Evolutionary conservation across 1,284 basidiomycete species (phyloP).

Genomic region (Blastosporella zonata): DNA sequence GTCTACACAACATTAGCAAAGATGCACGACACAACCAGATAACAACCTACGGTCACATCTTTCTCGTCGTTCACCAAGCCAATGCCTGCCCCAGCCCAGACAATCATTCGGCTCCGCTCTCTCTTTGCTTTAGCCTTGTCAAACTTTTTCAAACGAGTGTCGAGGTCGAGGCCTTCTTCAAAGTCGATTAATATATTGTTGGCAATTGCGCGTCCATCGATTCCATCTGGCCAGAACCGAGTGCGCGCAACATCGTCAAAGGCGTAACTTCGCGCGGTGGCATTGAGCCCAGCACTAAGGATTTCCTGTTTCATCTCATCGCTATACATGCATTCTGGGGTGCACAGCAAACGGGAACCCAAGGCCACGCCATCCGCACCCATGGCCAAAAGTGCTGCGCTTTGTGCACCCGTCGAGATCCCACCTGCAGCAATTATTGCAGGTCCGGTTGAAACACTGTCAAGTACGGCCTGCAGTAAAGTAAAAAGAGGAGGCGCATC

Average conservation of each 20-base stretch:
- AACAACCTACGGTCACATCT: constrained; percentile 11
- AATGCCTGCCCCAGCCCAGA: constrained; percentile 35
- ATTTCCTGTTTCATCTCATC: constrained; percentile 44
- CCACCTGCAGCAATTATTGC: constrained; percentile 50
- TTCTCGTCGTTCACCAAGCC: constrained; percentile 22
- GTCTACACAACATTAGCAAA: neutral
- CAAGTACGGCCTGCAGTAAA: constrained; percentile 45
- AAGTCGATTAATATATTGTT: constrained; percentile 30
- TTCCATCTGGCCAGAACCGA: constrained; percentile 48
- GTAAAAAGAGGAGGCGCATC: constrained; percentile 47
- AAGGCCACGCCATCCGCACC: constrained; percentile 53
- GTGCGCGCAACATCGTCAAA: constrained; percentile 48
- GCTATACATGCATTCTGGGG: constrained; percentile 47
- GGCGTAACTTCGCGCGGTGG: constrained; percentile 45
- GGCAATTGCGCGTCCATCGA: constrained; percentile 43
- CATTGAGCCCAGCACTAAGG: constrained; percentile 38
- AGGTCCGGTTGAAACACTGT: constrained; percentile 37
- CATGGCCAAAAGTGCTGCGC: constrained; percentile 49
- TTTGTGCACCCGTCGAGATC: constrained; percentile 42
- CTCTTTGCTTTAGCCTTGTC: constrained; percentile 21
- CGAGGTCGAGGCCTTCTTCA: constrained; percentile 24
- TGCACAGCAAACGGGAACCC: constrained; percentile 58
- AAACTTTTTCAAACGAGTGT: constrained; percentile 23
- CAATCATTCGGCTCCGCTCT: constrained; percentile 24
- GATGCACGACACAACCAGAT: neutral